These are phyloP conservation scores for Carpinus viminea DNA, from an alignment of 306 rosid species.

Conservation along the genomic window DNA sequence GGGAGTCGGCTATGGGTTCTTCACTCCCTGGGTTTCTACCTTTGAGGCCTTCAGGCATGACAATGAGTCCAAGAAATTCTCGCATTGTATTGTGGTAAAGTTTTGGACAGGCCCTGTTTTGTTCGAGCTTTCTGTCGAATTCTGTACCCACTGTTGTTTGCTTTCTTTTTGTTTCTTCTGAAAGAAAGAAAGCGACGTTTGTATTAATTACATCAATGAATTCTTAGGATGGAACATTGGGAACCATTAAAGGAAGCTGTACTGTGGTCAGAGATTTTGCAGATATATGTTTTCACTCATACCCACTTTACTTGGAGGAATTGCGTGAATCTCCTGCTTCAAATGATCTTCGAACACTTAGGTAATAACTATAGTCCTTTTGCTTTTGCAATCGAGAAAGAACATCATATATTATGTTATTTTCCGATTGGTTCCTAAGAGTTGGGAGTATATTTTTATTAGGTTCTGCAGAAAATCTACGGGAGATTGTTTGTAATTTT, in stretches of 20 bases:
- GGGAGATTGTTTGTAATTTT: no score
- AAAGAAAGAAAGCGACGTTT: not conserved
- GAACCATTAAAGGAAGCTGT: slow-evolving; percentile 78
- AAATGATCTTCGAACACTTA: slow-evolving; percentile 50
- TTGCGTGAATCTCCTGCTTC: slow-evolving; percentile 61
- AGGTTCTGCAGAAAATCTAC: no score
- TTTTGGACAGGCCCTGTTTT: slow-evolving; percentile 4
- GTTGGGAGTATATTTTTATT: not conserved
- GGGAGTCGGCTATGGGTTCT: slow-evolving; percentile 79
- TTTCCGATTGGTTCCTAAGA: not conserved
- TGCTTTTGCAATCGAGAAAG: not conserved
- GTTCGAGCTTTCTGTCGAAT: slow-evolving; percentile 11
- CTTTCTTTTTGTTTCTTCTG: not conserved
- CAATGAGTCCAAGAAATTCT: slow-evolving; percentile 54
- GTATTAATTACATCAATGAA: not conserved
- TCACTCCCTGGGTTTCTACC: slow-evolving; percentile 84
- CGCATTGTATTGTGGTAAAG: slow-evolving; percentile 63
- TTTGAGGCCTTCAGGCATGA: slow-evolving; percentile 83
- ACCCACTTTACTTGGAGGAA: slow-evolving; percentile 70
- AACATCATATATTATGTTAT: not conserved
- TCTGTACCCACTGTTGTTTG: slow-evolving; percentile 10
- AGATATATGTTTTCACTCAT: slow-evolving; percentile 76
- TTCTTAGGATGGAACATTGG: slow-evolving; percentile 79
- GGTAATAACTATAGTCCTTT: slow-evolving; percentile 36
- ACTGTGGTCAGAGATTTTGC: slow-evolving; percentile 88